Evolutionary conservation across 1,139 yeast genomes (phyloP).

Genomic region (Debaryomyces sp.): DNA sequence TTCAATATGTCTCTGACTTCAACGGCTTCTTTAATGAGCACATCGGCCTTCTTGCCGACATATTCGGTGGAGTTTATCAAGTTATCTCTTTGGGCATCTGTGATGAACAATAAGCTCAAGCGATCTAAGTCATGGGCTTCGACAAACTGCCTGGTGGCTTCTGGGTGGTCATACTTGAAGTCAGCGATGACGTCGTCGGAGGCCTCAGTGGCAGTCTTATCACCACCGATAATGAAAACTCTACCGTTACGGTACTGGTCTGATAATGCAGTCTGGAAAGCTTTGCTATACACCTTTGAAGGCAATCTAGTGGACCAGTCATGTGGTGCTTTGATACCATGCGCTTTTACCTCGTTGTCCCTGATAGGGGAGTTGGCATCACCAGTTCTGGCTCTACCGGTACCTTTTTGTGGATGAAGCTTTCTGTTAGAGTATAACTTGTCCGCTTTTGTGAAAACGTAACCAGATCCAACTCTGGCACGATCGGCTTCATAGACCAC

Average conservation of each 20-base stretch:
- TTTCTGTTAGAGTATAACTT: constrained; percentile 85
- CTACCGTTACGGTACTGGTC: constrained; percentile 77
- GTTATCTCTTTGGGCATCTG: constrained; percentile 54
- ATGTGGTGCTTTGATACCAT: constrained; percentile 88
- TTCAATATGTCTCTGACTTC: constrained; percentile 84
- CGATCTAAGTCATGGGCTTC: constrained; percentile 55
- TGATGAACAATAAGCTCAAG: constrained; percentile 68
- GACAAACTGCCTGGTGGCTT: constrained; percentile 62
- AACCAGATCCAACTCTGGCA: constrained; percentile 85
- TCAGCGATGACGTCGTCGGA: constrained; percentile 38
- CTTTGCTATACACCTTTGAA: constrained; percentile 68
- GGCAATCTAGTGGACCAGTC: constrained; percentile 89
- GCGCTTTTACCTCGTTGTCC: constrained; percentile 87
- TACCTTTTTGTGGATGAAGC: constrained; percentile 86
- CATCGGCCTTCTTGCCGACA: constrained; percentile 56
- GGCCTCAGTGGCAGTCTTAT: constrained; percentile 17
- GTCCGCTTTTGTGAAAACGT: constrained; percentile 83
- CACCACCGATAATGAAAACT: constrained; percentile 68
- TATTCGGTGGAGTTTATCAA: constrained; percentile 54
- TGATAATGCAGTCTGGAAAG: constrained; percentile 80
- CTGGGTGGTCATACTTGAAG: constrained; percentile 47
- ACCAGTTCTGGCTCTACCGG: constrained; percentile 95
- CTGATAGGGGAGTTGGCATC: constrained; percentile 94
- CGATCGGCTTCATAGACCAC: constrained; percentile 90
- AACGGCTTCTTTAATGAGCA: constrained; percentile 74